These are phyloP conservation scores for Musa troglodytarum DNA, from an alignment of 176 grass and related monocot genomes.

Conservation along the genomic window DNA sequence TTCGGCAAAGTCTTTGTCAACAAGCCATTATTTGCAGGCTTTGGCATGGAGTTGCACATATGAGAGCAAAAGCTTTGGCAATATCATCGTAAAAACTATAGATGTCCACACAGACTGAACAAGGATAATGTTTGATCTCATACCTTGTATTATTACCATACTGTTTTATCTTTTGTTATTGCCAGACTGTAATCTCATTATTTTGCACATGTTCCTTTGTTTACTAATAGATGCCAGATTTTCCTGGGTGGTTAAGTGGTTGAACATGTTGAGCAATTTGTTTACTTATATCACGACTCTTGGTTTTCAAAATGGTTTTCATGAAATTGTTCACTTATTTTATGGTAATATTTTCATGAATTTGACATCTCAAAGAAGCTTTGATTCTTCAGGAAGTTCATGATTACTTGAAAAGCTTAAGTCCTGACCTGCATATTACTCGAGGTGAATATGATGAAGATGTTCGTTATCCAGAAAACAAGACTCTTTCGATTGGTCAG, in stretches of 20 bases:
- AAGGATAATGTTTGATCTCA: too few species aligned
- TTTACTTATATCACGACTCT: neutral
- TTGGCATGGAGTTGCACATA: neutral
- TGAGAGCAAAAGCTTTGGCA: neutral
- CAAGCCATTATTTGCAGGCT: neutral
- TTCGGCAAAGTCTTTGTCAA: neutral
- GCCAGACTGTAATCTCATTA: neutral
- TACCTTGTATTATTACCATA: too few species aligned
- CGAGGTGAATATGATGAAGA: too few species aligned
- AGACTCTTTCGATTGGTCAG: slow-evolving; percentile 95
- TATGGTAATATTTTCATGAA: neutral
- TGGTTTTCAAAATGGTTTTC: neutral
- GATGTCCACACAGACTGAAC: neutral
- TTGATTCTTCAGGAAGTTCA: slow-evolving; percentile 59
- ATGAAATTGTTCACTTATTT: neutral
- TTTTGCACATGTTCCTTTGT: neutral
- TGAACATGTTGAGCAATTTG: neutral
- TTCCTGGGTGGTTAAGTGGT: neutral
- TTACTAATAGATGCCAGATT: neutral
- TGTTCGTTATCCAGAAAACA: slow-evolving; percentile 82
- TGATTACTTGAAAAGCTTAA: slow-evolving; percentile 97
- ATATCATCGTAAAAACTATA: neutral
- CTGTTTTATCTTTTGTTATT: neutral
- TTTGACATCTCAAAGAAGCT: neutral
- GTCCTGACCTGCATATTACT: slow-evolving; percentile 91